Evolutionary conservation across 139 green algal genomes (phyloP).

Genomic region (Coelastrella sp.): DNA sequence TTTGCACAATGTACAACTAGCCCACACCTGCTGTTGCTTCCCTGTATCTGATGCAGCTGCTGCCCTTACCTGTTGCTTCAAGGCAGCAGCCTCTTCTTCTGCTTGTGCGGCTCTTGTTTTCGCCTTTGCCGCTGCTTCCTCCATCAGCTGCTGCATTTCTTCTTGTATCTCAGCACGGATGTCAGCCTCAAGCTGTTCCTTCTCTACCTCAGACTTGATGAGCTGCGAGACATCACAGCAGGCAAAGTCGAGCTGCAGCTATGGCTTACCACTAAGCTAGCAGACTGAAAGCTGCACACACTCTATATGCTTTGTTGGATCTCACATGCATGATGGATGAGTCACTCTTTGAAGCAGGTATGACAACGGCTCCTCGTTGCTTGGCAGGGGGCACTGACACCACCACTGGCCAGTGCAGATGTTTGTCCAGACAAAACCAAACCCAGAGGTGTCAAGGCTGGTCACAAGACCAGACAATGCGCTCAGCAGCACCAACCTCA

Average conservation of each 20-base stretch:
- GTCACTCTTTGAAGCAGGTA: no score
- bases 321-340: no score
- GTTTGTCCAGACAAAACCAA: no score
- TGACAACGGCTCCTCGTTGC: no score
- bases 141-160: conserved; percentile 47
- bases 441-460: no score
- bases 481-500: no score
- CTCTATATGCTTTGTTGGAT: no score
- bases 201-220: conserved; percentile 44
- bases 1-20: neutral
- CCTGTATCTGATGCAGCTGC: neutral
- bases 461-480: no score
- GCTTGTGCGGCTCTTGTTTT: neutral
- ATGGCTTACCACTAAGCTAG: no score
- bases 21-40: neutral
- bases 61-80: neutral
- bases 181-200: conserved; percentile 43
- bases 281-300: no score
- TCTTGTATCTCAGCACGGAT: conserved; percentile 51
- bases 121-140: neutral
- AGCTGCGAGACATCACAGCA: conserved; percentile 27
- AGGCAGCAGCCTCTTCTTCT: neutral
- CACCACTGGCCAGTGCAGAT: no score
- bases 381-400: no score
- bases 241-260: neutral